Percentiles rank a stretch among this genome's conserved stretches.
These are phyloP conservation scores for Penicillium hordei DNA, from an alignment of 2,329 filamentous ascomycete genomes.

Conservation along the genomic window DNA sequence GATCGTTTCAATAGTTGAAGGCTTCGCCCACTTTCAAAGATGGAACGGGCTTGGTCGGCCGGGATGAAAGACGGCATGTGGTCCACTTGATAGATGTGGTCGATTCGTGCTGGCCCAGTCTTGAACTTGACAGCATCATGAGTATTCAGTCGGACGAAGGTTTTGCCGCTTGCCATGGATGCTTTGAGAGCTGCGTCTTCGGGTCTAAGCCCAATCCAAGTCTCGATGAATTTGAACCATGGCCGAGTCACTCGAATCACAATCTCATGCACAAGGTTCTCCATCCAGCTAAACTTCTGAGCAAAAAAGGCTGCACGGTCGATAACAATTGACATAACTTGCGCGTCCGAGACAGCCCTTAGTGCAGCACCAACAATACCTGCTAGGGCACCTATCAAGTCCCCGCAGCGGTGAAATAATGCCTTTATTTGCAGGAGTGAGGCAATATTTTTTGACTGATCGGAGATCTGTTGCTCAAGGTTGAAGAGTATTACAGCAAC, in stretches of 20 bases:
- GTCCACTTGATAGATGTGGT: conserved; percentile 54
- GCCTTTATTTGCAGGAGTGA: conserved; percentile 42
- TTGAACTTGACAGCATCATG: conserved; percentile 59
- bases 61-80: conserved; percentile 72
- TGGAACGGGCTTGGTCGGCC: conserved; percentile 63
- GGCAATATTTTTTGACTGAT: conserved; percentile 23
- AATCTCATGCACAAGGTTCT: conserved; percentile 66
- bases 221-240: conserved; percentile 66
- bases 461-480: conserved; percentile 38
- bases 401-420: conserved; percentile 41
- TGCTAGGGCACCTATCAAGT: conserved; percentile 38
- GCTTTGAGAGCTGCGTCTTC: conserved; percentile 56
- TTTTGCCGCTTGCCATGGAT: conserved; percentile 53
- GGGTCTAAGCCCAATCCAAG: conserved; percentile 70
- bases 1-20: conserved; percentile 69
- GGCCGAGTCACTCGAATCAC: conserved; percentile 62
- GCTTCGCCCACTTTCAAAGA: conserved; percentile 80
- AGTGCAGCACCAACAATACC: conserved; percentile 47
- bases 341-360: conserved; percentile 56
- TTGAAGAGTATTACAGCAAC: conserved; percentile 37
- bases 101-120: conserved; percentile 60
- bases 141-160: conserved; percentile 62
- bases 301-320: conserved; percentile 63
- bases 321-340: conserved; percentile 62
- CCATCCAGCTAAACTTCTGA: conserved; percentile 61